Conservation (phyloP, 345 rosid species). For the Turritis glabra region DNA sequence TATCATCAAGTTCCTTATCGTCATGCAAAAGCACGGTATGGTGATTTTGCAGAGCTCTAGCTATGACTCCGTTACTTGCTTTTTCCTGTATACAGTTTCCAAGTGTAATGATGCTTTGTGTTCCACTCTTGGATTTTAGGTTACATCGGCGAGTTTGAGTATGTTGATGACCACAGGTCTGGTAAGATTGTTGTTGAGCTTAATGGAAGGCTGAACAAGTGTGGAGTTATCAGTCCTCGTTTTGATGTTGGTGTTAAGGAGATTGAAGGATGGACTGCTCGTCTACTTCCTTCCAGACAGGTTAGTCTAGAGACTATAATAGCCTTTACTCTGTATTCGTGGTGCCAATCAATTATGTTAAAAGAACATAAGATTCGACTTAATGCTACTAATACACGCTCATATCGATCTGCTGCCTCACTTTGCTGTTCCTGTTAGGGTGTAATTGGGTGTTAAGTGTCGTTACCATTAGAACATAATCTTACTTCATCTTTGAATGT, state of each 20-base stretch:
- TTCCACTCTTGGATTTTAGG: slow-evolving; percentile 7
- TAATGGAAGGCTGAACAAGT: slow-evolving; percentile 33
- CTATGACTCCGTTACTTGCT: neutral
- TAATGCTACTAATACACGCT: too few relatives aligned
- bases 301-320: slow-evolving; percentile 20
- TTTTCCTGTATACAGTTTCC: neutral
- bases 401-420: neutral
- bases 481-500: neutral
- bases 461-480: neutral
- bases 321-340: neutral
- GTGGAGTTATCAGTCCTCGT: slow-evolving; percentile 45
- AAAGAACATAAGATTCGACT: neutral
- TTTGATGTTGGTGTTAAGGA: slow-evolving; percentile 58
- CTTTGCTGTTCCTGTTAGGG: neutral
- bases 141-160: slow-evolving; percentile 44
- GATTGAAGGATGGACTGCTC: slow-evolving; percentile 58
- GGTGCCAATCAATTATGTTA: neutral
- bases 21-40: slow-evolving; percentile 39
- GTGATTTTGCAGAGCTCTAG: neutral
- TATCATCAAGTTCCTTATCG: slow-evolving; percentile 39
- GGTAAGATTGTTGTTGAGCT: slow-evolving; percentile 42
- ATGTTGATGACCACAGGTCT: slow-evolving; percentile 42
- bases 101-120: neutral
- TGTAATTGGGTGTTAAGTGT: neutral
- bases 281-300: slow-evolving; percentile 60